Percentiles rank a stretch among this genome's conserved stretches.
phyloP scores from a whole-genome alignment of 2,329 filamentous ascomycete genomes.

The Aspergillus melleus region DNA sequence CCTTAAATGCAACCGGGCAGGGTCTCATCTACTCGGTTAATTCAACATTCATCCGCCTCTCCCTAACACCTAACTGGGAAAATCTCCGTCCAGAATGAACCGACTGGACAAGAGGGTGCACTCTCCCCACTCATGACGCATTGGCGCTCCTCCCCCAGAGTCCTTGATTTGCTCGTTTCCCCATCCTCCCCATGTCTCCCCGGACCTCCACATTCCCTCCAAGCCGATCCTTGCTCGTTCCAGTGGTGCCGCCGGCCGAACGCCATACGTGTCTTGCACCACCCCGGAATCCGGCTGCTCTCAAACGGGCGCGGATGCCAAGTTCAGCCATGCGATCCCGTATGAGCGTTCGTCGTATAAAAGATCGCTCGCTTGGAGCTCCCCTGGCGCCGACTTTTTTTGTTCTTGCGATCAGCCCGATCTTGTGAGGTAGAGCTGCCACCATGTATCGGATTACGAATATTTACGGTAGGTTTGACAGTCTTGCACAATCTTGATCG shows the following conservation, averaged over 20 bases:
- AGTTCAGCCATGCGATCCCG: background rate
- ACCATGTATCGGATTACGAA: slow-evolving; percentile 24
- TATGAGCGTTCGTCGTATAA: slow-evolving; percentile 3
- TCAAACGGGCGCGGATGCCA: background rate
- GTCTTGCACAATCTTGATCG: background rate
- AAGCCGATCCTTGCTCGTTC: slow-evolving; percentile 15
- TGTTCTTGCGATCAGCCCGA: background rate
- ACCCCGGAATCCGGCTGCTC: slow-evolving; percentile 4
- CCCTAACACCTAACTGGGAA: slow-evolving; percentile 10
- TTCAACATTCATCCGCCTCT: slow-evolving; percentile 6
- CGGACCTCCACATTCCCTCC: slow-evolving; percentile 18
- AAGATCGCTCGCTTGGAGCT: background rate
- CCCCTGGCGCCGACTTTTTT: background rate
- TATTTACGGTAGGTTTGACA: slow-evolving; percentile 17
- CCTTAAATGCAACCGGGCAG: too few relatives aligned
- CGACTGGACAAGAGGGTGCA: slow-evolving; percentile 10
- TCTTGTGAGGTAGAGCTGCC: slow-evolving; percentile 1
- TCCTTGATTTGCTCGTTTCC: slow-evolving; percentile 13
- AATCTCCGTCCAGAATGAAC: slow-evolving; percentile 16
- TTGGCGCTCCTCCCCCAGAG: slow-evolving; percentile 3
- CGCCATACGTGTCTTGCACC: slow-evolving; percentile 13
- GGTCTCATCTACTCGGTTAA: slow-evolving; percentile 9
- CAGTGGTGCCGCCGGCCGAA: slow-evolving; percentile 1
- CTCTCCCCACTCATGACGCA: slow-evolving; percentile 14
- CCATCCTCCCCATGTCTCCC: slow-evolving; percentile 6